Evolutionary conservation across 805 yeast genomes (phyloP).

Genomic region (Wickerhamiella dianesei): DNA sequence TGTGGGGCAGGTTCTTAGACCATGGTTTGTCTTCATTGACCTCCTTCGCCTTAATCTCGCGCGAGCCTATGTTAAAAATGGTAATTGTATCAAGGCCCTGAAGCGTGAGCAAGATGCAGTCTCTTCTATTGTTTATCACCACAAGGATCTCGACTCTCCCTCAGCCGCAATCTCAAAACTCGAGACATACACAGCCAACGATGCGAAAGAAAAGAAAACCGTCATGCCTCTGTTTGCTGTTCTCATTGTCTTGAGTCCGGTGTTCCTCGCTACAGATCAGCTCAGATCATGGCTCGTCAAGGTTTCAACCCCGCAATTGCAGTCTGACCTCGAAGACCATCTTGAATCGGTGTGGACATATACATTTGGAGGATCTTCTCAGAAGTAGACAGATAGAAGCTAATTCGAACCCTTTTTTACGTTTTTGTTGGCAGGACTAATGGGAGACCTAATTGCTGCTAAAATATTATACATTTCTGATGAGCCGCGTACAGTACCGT

Average conservation of each 20-base stretch:
- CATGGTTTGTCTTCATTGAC: slow-evolving; percentile 1
- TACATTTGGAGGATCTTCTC: slow-evolving; percentile 1
- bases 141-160: neutral
- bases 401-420: too few relatives aligned
- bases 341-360: neutral
- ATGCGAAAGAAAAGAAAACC: neutral
- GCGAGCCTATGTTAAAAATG: neutral
- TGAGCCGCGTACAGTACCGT: too few relatives aligned
- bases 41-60: slow-evolving; percentile 3
- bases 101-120: neutral
- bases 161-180: neutral
- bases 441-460: too few relatives aligned
- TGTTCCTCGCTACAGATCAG: slow-evolving; percentile 1
- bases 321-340: neutral
- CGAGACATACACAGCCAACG: neutral
- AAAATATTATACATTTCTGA: too few relatives aligned
- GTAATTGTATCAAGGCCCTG: neutral
- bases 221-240: neutral
- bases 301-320: neutral
- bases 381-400: too few relatives aligned
- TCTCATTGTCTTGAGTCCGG: slow-evolving; percentile 1
- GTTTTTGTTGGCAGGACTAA: too few relatives aligned
- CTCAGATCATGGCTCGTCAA: neutral
- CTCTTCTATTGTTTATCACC: slow-evolving; percentile 1
- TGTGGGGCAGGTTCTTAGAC: neutral